Conservation (phyloP, 202 grass and related monocot species). For the Schoenoplectus triqueter region DNA sequence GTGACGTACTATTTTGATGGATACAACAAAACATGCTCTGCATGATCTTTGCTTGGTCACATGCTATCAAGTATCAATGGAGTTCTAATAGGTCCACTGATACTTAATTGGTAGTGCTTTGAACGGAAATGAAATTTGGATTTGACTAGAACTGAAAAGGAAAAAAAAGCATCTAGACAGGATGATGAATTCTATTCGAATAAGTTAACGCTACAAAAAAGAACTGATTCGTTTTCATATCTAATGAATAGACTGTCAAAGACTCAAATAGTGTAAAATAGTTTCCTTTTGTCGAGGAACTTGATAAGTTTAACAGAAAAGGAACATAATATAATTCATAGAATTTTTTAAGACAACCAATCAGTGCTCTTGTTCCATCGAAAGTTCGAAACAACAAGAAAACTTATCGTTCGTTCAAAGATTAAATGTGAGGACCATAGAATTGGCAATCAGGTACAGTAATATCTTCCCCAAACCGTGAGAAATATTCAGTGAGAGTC, state of each 20-base stretch:
- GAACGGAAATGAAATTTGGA: not conserved
- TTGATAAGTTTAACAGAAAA: not conserved
- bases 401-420: too few relatives aligned
- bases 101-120: not conserved
- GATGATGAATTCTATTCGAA: not conserved
- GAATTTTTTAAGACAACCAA: too few relatives aligned
- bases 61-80: not conserved
- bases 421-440: too few relatives aligned
- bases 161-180: not conserved
- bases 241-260: not conserved
- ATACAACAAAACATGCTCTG: not conserved
- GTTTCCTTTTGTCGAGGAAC: not conserved
- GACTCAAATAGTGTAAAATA: not conserved
- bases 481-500: not conserved
- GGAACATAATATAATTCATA: too few relatives aligned
- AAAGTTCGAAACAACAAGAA: not conserved
- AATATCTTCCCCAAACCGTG: too few relatives aligned
- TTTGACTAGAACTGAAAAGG: not conserved
- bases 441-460: too few relatives aligned
- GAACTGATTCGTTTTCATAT: not conserved
- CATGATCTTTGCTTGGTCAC: slow-evolving; percentile 21
- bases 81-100: not conserved
- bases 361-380: not conserved
- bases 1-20: not conserved
- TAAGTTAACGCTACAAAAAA: not conserved